phyloP scores from a whole-genome alignment of 352 stramenopile genomes.

The Phytophthora pini region DNA sequence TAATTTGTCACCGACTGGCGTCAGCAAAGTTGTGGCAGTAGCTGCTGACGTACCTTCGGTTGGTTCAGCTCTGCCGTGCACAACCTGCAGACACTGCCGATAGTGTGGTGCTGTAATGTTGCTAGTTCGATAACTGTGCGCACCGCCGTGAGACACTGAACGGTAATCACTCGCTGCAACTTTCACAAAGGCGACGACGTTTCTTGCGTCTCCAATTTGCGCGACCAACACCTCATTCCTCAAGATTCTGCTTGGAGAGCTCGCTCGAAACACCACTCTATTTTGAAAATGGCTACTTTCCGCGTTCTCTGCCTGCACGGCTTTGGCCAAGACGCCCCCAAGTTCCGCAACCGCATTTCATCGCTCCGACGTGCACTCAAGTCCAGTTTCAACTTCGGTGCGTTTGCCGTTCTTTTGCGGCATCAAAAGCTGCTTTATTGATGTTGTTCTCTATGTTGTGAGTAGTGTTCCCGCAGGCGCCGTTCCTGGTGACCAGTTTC shows the following conservation, averaged over 20 bases:
- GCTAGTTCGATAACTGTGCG: not conserved
- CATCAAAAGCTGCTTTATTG: not conserved
- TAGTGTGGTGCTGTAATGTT: not conserved
- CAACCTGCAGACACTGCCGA: not conserved
- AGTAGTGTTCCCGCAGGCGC: slow-evolving; percentile 70
- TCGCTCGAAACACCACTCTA: not conserved
- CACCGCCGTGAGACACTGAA: slow-evolving; percentile 10
- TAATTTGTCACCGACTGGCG: slow-evolving; percentile 1
- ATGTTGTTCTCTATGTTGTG: slow-evolving; percentile 5
- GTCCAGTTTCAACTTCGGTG: slow-evolving; percentile 83
- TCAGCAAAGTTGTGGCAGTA: slow-evolving; percentile 1
- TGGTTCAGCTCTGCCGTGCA: slow-evolving; percentile 17
- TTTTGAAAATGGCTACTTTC: slow-evolving; percentile 47
- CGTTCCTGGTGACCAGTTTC: slow-evolving; percentile 70
- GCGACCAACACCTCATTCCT: slow-evolving; percentile 14
- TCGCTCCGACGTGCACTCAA: slow-evolving; percentile 77
- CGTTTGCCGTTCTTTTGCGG: not conserved
- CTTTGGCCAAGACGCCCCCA: slow-evolving; percentile 78
- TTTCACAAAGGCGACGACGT: slow-evolving; percentile 23
- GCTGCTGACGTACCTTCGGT: slow-evolving; percentile 4
- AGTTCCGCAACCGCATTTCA: slow-evolving; percentile 74
- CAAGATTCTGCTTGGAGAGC: slow-evolving; percentile 23
- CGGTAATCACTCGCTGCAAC: slow-evolving; percentile 26
- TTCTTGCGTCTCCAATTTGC: no score
- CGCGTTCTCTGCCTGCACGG: slow-evolving; percentile 85